Evolutionary conservation across 140 eudicot genomes (phyloP).

Genomic region (Anethum foeniculum): DNA sequence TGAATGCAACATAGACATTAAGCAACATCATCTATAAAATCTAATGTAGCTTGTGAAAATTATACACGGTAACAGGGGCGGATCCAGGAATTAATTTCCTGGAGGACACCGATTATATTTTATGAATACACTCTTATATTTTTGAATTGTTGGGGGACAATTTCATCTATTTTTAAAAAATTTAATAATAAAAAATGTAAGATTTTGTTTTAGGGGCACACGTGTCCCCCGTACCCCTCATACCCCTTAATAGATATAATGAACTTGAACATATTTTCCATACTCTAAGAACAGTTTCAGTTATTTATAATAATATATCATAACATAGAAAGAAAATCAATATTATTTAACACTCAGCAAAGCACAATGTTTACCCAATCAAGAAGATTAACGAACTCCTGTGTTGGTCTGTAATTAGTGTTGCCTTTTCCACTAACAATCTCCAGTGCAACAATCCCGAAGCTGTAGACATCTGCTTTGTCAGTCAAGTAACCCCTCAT

Average conservation of each 20-base stretch:
- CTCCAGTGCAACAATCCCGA: constrained; percentile 55
- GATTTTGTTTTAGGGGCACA: too few relatives aligned
- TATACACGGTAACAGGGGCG: too few relatives aligned
- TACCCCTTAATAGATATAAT: too few relatives aligned
- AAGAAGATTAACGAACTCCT: constrained; percentile 53
- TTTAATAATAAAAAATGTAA: too few relatives aligned
- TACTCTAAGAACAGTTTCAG: not conserved
- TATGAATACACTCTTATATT: too few relatives aligned
- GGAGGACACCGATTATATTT: too few relatives aligned
- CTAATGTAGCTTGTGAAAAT: not conserved
- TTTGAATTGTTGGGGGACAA: too few relatives aligned
- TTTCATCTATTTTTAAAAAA: too few relatives aligned
- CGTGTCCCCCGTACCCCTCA: too few relatives aligned
- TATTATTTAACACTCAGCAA: not conserved
- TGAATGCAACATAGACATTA: not conserved
- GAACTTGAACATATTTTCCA: not conserved
- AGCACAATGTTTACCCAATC: constrained; percentile 43
- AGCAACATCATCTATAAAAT: too few relatives aligned
- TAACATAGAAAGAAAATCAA: too few relatives aligned
- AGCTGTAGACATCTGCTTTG: constrained; percentile 58
- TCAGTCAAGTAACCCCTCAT: constrained; percentile 54
- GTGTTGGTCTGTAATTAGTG: constrained; percentile 48
- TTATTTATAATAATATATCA: not conserved
- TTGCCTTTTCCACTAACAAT: constrained; percentile 60
- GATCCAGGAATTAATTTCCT: too few relatives aligned